Base-by-base conservation (phyloP, 148 eudicot genomes). In the Rhododendron ovatum region DNA sequence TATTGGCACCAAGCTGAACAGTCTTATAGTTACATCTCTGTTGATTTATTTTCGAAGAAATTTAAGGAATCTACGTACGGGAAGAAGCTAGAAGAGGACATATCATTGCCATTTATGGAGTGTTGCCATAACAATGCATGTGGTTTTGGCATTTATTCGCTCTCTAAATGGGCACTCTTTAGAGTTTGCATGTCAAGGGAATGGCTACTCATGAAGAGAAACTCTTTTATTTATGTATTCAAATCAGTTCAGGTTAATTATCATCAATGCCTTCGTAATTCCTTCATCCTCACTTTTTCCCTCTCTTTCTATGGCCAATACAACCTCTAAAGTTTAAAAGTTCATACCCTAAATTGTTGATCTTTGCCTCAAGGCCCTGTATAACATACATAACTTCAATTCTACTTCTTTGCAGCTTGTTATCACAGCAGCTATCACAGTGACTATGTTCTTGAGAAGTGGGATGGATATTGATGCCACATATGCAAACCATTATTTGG, bases 121-220 rank as follows among this genome's bases (percentile, higher is more conserved):
- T 89, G 85, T 33, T 78, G 87, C 83, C 93, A 93, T 9, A 87
- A 89, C 39, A 84, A 84, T 7, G 92, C 94, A 24, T 88, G 95
- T 65, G 84, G 89, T 82, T 92, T 89, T 84, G 28, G 30, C 50
- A 82, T 67, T 28, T 93, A 88, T 82, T 91, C 95, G 53, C 89
- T 94, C 79, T 84, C 94, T 14, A 94, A 91, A 83, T 89, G 95
- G 95, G 88, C 90, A 45, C 96, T 96, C 11, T 90, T 95, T 67
- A 93, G 76, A 90, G 91, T 94, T 63, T 94, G 98, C 89, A 86
- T 93, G 86, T 89, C 95, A 73, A 95, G 98, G 83, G 98, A 96
- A 78, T 78, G 85, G 80, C 95, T 96, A 82, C 93, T 95, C 17
- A 92, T 95, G 94, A 93, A 83, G 82, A 91, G 96, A 82, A 95